A percentile compares a stretch with the other conserved stretches of the same genome.
Conservation (phyloP, 371 early-diverging fungal species). For the Parasitella parasitica region DNA sequence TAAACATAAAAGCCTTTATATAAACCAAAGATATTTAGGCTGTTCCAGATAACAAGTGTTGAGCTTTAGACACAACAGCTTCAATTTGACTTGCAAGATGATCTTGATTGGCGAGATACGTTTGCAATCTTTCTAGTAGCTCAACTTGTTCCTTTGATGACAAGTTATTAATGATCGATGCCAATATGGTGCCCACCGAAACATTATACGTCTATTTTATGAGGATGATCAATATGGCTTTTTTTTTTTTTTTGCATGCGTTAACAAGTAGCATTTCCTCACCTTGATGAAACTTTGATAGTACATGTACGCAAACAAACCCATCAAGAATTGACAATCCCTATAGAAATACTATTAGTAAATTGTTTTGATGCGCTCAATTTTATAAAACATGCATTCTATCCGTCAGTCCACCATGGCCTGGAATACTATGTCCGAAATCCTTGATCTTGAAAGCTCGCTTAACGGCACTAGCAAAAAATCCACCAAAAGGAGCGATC, state of each 20-base stretch:
- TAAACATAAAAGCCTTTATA: too few relatives aligned
- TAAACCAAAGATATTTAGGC: not conserved
- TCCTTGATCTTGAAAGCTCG: conserved; percentile 99
- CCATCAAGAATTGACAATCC: conserved; percentile 99
- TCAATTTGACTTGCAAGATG: conserved; percentile 23
- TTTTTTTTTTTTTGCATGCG: too few relatives aligned
- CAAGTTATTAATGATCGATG: conserved; percentile 51
- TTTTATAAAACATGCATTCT: too few relatives aligned
- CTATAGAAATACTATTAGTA: too few relatives aligned
- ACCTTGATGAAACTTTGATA: conserved; percentile 86
- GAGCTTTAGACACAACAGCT: conserved; percentile 28
- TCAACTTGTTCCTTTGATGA: conserved; percentile 57
- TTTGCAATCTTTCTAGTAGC: conserved; percentile 54
- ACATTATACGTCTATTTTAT: conserved; percentile 47
- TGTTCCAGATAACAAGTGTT: conserved; percentile 18
- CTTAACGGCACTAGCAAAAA: conserved; percentile 98
- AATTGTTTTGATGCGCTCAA: too few relatives aligned
- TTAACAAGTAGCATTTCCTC: too few relatives aligned
- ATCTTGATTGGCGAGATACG: conserved; percentile 62
- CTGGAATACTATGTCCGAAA: conserved; percentile 97
- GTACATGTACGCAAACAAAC: conserved; percentile 92
- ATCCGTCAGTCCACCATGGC: conserved; percentile 99
- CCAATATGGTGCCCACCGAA: conserved; percentile 59
- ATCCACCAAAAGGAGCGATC: conserved; percentile 99
- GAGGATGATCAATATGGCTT: not conserved